Percentiles rank a stretch among this genome's conserved stretches.
phyloP scores from a whole-genome alignment of 1,139 yeast species.

The Meyerozyma guilliermondii region DNA sequence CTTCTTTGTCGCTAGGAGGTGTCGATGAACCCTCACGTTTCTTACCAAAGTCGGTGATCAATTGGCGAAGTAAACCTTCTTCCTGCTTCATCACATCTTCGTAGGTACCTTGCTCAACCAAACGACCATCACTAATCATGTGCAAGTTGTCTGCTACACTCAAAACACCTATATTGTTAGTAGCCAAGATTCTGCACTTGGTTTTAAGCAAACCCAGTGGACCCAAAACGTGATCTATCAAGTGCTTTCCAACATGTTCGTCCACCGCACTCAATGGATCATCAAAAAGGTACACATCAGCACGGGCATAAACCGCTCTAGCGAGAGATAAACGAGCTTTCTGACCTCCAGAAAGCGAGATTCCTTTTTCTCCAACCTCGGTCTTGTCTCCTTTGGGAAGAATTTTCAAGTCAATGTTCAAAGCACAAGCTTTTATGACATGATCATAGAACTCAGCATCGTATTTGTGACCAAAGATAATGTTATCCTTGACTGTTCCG shows the following conservation, averaged over 20 bases:
- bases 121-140: conserved; percentile 70
- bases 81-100: conserved; percentile 49
- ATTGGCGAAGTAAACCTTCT: conserved; percentile 52
- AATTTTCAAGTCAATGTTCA: conserved; percentile 65
- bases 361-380: conserved; percentile 95
- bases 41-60: conserved; percentile 74
- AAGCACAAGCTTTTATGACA: conserved; percentile 86
- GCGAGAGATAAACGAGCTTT: conserved; percentile 92
- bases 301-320: conserved; percentile 91
- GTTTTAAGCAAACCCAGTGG: conserved; percentile 71
- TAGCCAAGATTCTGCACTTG: conserved; percentile 79
- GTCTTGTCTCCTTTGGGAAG: conserved; percentile 88
- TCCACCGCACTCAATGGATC: conserved; percentile 90
- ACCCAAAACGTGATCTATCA: conserved; percentile 75
- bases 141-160: conserved; percentile 71
- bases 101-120: conserved; percentile 75
- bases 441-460: conserved; percentile 76
- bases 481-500: conserved; percentile 85
- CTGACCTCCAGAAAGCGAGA: conserved; percentile 94
- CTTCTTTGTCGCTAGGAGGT: conserved; percentile 6
- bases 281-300: conserved; percentile 85
- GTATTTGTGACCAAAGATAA: conserved; percentile 80
- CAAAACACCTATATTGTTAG: conserved; percentile 83
- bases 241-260: conserved; percentile 87
- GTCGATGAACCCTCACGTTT: conserved; percentile 26